Evolutionary conservation across 2,329 filamentous ascomycete species (phyloP), one percentile per base, ranked within the genome.

Genomic region (Pseudogymnoascus sp.): DNA sequence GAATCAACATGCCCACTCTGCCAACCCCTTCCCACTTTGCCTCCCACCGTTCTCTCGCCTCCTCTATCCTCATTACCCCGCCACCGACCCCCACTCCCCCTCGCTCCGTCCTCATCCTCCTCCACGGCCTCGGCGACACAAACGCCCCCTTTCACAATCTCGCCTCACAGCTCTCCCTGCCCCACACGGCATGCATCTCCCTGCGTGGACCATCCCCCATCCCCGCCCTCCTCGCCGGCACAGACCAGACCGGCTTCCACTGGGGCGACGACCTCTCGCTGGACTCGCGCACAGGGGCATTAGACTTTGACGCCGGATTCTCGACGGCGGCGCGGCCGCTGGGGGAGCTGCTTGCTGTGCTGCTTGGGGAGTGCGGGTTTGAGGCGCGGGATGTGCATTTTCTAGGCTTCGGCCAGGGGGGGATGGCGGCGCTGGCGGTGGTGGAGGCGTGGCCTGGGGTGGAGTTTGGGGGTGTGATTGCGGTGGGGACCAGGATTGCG

Each of bases 121-220:
- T 90, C 4, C 88, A 90, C 71, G 87, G 87, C 64, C 79, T 90
- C 16, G 88, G 88, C 59, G 88, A 90, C 72, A 85, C 80, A 11
- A 78, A 84, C 60, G 69, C 73, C 19, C 77, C 84, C 35, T 89
- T 89, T 73, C 80, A 80, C 26, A 76, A 75, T 19, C 82, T 90
- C 35, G 86, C 79, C 10, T 76, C 77, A 38, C 82, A 84, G 62
- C 75, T 90, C 63, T 78, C 80, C 63, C 81, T 90, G 3, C 86
- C 87, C 0, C 85, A 89, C 71, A 89, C 87, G 64, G 80, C 78
- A 67, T 82, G 84, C 67, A 77, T 90, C 53, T 81, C 85, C 2
- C 71, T 89, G 19, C 84, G 83, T 73, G 87, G 81, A 0, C 86
- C 85, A 0, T 78, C 78, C 14, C 80, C 81, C 0, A 78, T 90